A percentile compares a stretch with the other conserved stretches of the same genome.
phyloP scores from a whole-genome alignment of 805 yeast genomes.

The Candida yuanshanica region DNA sequence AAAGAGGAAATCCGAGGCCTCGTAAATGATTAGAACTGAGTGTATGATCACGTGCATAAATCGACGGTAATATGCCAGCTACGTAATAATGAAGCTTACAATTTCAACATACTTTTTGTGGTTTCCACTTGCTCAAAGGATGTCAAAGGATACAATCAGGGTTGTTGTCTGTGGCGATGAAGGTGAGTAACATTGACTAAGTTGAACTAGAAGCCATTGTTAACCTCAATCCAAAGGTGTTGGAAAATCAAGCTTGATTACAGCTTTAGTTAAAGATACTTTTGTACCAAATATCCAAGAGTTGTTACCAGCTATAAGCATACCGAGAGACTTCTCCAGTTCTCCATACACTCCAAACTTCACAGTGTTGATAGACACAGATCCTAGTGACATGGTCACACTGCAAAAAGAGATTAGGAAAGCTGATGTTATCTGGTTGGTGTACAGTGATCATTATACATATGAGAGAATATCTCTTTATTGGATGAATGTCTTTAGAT shows the following conservation, averaged over 20 bases:
- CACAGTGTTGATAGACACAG: constrained; percentile 77
- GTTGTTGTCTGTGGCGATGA: constrained; percentile 95
- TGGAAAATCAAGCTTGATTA: constrained; percentile 75
- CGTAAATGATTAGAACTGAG: too few relatives aligned
- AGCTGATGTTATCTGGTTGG: constrained; percentile 92
- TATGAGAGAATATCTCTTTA: constrained; percentile 86
- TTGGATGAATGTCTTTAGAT: constrained; percentile 92
- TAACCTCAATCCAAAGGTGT: constrained; percentile 35
- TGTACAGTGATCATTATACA: constrained; percentile 90
- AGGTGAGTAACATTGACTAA: constrained; percentile 32
- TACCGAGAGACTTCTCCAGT: constrained; percentile 66
- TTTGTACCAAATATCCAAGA: constrained; percentile 73
- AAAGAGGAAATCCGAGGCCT: too few relatives aligned
- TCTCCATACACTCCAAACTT: constrained; percentile 54
- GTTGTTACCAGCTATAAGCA: constrained; percentile 76
- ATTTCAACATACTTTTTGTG: too few relatives aligned
- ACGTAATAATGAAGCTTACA: too few relatives aligned
- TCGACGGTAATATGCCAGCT: too few relatives aligned
- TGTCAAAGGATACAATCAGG: constrained; percentile 52
- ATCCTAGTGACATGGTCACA: constrained; percentile 52
- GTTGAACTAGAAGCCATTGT: background rate
- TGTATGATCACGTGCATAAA: too few relatives aligned
- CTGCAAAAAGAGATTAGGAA: constrained; percentile 70
- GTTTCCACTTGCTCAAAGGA: too few relatives aligned
- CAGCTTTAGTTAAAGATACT: constrained; percentile 75